Percentiles rank a stretch among this genome's conserved stretches.
Conservation (phyloP, 2,329 filamentous ascomycete species). For the Paecilomyces niveus region DNA sequence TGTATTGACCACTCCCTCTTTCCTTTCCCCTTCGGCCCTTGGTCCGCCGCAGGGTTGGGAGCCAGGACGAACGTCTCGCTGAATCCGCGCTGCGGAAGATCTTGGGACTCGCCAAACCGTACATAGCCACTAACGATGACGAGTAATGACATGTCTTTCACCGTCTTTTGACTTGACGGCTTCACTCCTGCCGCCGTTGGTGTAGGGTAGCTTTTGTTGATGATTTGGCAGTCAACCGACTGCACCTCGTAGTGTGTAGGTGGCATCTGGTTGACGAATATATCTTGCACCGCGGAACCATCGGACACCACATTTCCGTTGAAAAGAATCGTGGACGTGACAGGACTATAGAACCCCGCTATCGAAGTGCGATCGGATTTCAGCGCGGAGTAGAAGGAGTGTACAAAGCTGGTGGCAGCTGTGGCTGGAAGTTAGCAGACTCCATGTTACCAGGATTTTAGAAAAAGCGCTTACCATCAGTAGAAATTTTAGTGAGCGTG, state of each 20-base stretch:
- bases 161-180: conserved; percentile 33
- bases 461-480: conserved; percentile 26
- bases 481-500: conserved; percentile 33
- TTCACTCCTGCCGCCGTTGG: conserved; percentile 33
- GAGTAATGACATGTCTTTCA: conserved; percentile 60
- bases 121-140: conserved; percentile 70
- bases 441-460: background rate
- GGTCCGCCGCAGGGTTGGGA: conserved; percentile 55
- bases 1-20: conserved; percentile 58
- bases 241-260: conserved; percentile 64
- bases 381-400: conserved; percentile 68
- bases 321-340: conserved; percentile 62
- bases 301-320: conserved; percentile 64
- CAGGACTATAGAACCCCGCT: conserved; percentile 60
- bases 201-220: conserved; percentile 64
- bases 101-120: conserved; percentile 55
- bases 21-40: conserved; percentile 49
- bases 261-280: conserved; percentile 61
- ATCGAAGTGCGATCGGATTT: conserved; percentile 54
- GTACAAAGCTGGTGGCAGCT: conserved; percentile 67
- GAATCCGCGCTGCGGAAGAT: conserved; percentile 62
- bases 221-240: conserved; percentile 67
- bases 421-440: background rate
- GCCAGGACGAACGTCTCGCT: conserved; percentile 76
- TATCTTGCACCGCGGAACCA: conserved; percentile 58